phyloP scores from a whole-genome alignment of 352 stramenopile genomes.

The Phytophthora kernoviae region DNA sequence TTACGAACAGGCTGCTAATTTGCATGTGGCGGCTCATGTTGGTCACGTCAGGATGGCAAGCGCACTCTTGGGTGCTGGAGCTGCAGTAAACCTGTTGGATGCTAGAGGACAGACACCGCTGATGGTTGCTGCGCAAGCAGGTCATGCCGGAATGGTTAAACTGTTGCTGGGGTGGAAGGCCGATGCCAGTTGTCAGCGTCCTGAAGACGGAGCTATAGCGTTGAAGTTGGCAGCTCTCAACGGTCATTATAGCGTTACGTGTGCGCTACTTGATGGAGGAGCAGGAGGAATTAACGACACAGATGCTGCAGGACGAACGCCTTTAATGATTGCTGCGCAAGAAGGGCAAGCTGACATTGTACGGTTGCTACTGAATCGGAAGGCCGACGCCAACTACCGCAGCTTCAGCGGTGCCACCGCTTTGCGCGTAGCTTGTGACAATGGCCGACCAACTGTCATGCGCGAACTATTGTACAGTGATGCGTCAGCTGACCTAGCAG shows the following conservation, averaged over 20 bases:
- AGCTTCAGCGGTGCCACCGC: conserved; percentile 21
- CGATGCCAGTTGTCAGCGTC: conserved; percentile 18
- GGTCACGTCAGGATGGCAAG: background rate
- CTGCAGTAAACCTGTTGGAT: conserved; percentile 14
- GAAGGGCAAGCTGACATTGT: conserved; percentile 18
- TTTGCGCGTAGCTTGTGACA: conserved; percentile 22
- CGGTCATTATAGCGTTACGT: conserved; percentile 18
- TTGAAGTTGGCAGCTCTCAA: conserved; percentile 28
- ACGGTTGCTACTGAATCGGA: conserved; percentile 19
- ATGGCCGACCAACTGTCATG: conserved; percentile 17
- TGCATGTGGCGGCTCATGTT: background rate
- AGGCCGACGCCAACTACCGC: conserved; percentile 24
- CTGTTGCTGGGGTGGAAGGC: conserved; percentile 23
- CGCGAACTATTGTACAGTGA: conserved; percentile 21
- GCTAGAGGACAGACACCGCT: conserved; percentile 27
- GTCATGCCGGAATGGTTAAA: conserved; percentile 16
- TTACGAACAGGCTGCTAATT: conserved; percentile 4
- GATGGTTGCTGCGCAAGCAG: conserved; percentile 28
- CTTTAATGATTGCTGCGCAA: conserved; percentile 20
- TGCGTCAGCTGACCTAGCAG: conserved; percentile 21
- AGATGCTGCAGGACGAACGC: conserved; percentile 19
- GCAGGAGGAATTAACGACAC: conserved; percentile 22
- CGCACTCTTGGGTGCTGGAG: conserved; percentile 13
- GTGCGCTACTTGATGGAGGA: conserved; percentile 24
- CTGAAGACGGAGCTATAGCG: conserved; percentile 18